These are phyloP conservation scores for Mitragyna speciosa DNA, from an alignment of 257 asterid genomes.

Conservation along the genomic window DNA sequence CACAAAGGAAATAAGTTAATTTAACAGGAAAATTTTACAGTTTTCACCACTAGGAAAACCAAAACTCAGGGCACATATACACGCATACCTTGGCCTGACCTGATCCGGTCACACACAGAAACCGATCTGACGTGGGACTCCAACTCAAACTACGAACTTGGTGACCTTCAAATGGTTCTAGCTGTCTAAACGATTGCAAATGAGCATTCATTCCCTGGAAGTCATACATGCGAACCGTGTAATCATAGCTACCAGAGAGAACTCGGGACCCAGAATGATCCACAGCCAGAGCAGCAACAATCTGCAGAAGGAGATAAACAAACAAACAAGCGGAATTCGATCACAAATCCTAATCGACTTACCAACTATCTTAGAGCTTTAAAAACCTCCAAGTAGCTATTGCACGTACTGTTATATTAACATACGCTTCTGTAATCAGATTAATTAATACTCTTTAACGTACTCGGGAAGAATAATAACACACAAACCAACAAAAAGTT, in stretches of 20 bases:
- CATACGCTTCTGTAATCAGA: not conserved
- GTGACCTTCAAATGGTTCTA: slow-evolving; percentile 97
- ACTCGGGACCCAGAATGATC: slow-evolving; percentile 94
- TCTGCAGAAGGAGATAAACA: slow-evolving; percentile 41
- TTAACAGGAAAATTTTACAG: slow-evolving; percentile 12
- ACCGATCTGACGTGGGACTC: slow-evolving; percentile 94
- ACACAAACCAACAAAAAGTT: too few species aligned
- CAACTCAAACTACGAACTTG: slow-evolving; percentile 96
- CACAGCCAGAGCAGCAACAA: slow-evolving; percentile 89
- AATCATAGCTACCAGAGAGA: slow-evolving; percentile 91
- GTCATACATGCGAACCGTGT: slow-evolving; percentile 91
- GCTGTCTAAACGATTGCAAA: slow-evolving; percentile 89
- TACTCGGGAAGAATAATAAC: not conserved
- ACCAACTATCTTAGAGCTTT: not conserved
- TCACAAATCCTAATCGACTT: not conserved
- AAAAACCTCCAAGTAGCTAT: not conserved
- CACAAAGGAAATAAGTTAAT: slow-evolving; percentile 20
- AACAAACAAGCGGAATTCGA: slow-evolving; percentile 7
- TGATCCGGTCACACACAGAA: slow-evolving; percentile 95
- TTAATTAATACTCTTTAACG: not conserved
- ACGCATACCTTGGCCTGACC: slow-evolving; percentile 91
- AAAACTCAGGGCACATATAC: not conserved
- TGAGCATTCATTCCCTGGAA: slow-evolving; percentile 98
- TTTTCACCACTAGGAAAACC: not conserved
- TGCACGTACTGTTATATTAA: not conserved